Percentiles rank a stretch among this genome's conserved stretches.
These are phyloP conservation scores for Diaporthe sp. DNA, from an alignment of 2,329 filamentous ascomycete genomes.

Conservation along the genomic window DNA sequence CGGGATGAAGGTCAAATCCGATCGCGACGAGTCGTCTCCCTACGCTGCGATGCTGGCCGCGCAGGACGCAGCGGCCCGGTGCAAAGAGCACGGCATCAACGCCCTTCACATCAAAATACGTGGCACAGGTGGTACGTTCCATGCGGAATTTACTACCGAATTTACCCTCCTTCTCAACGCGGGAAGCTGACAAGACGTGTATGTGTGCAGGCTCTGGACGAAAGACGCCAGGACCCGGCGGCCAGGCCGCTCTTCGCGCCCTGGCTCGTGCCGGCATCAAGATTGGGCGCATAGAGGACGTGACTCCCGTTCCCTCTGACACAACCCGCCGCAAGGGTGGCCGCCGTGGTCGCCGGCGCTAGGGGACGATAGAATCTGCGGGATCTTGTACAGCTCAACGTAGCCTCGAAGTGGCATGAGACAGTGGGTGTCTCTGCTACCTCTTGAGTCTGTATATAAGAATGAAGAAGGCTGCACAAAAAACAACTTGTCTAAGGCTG, in stretches of 20 bases:
- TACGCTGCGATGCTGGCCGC: conserved; percentile 99
- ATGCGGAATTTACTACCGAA: too few relatives aligned
- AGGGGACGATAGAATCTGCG: too few relatives aligned
- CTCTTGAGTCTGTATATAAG: too few relatives aligned
- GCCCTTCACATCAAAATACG: conserved; percentile 99
- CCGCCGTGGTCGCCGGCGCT: conserved; percentile 95
- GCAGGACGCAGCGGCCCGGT: conserved; percentile 94
- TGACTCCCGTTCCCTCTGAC: conserved; percentile 98
- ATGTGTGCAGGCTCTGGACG: too few relatives aligned
- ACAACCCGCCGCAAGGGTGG: conserved; percentile 99
- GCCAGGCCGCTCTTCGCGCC: conserved; percentile 98
- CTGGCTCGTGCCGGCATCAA: conserved; percentile 99
- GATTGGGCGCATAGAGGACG: conserved; percentile 99
- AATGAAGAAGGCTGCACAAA: too few relatives aligned
- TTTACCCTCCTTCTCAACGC: too few relatives aligned
- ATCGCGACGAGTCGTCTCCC: conserved; percentile 99
- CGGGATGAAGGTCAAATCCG: conserved; percentile 99
- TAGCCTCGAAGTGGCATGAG: too few relatives aligned
- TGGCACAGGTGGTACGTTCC: conserved; percentile 95
- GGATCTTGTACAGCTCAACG: too few relatives aligned
- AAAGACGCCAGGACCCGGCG: conserved; percentile 99
- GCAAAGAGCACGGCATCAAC: conserved; percentile 80
- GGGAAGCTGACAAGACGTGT: too few relatives aligned
- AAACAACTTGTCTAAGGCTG: too few relatives aligned
- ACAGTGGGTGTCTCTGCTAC: too few relatives aligned